Percentiles rank a stretch among this genome's conserved stretches.
Evolutionary conservation across 139 green algal species (phyloP).

Genomic region (Picocystis salinarum): DNA sequence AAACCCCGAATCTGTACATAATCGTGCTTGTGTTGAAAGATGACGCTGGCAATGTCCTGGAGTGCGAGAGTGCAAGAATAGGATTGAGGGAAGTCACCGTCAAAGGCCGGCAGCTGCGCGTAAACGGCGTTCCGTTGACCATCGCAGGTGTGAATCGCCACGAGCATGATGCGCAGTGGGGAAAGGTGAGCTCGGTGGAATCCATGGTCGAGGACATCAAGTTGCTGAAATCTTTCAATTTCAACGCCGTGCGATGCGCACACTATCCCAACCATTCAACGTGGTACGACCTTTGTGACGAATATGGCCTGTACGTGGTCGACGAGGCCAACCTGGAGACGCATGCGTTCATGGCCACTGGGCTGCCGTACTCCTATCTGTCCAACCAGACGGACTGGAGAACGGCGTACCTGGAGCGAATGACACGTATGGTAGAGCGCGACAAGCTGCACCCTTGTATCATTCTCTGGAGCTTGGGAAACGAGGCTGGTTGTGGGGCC

Average conservation of each 20-base stretch:
- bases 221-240: constrained; percentile 83
- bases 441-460: constrained; percentile 79
- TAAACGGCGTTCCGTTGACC: constrained; percentile 63
- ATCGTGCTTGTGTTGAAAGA: constrained; percentile 43
- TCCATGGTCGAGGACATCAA: constrained; percentile 44
- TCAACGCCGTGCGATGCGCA: constrained; percentile 82
- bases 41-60: constrained; percentile 14
- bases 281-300: constrained; percentile 69
- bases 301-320: constrained; percentile 74
- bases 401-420: background rate
- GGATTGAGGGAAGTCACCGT: constrained; percentile 60
- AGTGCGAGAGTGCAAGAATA: constrained; percentile 42
- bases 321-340: constrained; percentile 97
- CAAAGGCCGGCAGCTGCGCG: constrained; percentile 34
- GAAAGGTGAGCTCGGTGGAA: constrained; percentile 18
- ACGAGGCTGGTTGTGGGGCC: constrained; percentile 71
- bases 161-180: constrained; percentile 59
- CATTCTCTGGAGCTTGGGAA: constrained; percentile 86
- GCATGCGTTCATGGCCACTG: constrained; percentile 75
- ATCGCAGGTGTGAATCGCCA: constrained; percentile 81
- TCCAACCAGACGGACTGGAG: constrained; percentile 9
- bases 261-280: constrained; percentile 87
- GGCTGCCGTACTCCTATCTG: constrained; percentile 10
- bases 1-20: constrained; percentile 61
- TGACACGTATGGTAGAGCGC: constrained; percentile 8